Evolutionary conservation across 768 basidiomycete genomes (phyloP).

Genomic region (Collybiopsis confluens): DNA sequence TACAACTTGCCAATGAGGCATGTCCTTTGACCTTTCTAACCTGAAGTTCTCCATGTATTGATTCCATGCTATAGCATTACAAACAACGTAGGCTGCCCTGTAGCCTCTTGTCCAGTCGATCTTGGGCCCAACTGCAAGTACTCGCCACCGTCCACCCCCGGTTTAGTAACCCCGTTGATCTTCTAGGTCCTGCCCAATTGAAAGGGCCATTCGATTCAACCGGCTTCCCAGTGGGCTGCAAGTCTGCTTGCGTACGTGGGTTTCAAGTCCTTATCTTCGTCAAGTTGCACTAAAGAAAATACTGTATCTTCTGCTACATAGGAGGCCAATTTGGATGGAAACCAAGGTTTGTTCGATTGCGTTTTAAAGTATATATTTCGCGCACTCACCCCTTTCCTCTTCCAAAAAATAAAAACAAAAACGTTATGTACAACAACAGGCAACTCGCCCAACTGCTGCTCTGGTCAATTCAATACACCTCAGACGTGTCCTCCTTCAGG

Average conservation of each 20-base stretch:
- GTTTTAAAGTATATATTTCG: no score
- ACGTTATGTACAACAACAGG: no score
- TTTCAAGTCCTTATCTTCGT: no score
- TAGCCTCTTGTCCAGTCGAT: constrained; percentile 59
- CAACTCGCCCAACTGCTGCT: constrained; percentile 35
- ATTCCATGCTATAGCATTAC: constrained; percentile 29
- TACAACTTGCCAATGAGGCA: constrained; percentile 52
- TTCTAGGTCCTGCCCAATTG: constrained; percentile 36
- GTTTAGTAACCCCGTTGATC: background rate
- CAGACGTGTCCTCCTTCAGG: constrained; percentile 32
- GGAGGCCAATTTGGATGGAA: constrained; percentile 27
- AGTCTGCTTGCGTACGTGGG: constrained; percentile 40
- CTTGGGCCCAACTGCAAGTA: constrained; percentile 8
- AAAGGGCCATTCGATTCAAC: constrained; percentile 43
- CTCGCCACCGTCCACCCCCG: no score
- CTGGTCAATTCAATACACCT: constrained; percentile 26
- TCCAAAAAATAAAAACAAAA: no score
- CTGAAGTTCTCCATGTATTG: background rate
- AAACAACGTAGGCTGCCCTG: constrained; percentile 50
- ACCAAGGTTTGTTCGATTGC: constrained; percentile 11
- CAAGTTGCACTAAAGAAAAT: no score
- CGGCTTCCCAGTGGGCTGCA: constrained; percentile 49
- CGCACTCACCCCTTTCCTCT: no score
- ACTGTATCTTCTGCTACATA: background rate
- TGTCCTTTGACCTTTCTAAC: background rate